Conservation (phyloP, 306 rosid genomes). For the Casuarina equisetifolia region DNA sequence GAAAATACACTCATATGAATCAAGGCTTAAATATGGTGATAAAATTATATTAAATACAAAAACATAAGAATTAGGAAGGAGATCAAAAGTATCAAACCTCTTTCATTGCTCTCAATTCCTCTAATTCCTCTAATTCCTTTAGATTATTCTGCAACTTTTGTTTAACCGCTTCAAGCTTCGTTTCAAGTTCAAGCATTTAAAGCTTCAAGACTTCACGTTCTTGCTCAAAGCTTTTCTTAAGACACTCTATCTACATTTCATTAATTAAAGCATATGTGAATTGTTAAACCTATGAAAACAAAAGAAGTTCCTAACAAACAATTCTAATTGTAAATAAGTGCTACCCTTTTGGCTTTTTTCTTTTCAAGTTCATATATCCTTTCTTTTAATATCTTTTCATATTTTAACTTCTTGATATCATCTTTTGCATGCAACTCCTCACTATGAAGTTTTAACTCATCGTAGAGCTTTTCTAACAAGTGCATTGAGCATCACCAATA, state of each 20-base stretch:
- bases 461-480: slow-evolving; percentile 62
- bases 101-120: slow-evolving; percentile 95
- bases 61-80: not conserved
- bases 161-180: slow-evolving; percentile 49
- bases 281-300: slow-evolving; percentile 16
- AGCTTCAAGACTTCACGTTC: slow-evolving; percentile 58
- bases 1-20: not conserved
- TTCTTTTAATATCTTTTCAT: slow-evolving; percentile 61
- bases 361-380: slow-evolving; percentile 58
- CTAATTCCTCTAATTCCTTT: slow-evolving; percentile 52
- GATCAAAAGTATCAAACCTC: slow-evolving; percentile 54
- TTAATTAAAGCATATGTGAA: slow-evolving; percentile 22
- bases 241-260: slow-evolving; percentile 59
- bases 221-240: slow-evolving; percentile 52
- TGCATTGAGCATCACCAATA: slow-evolving; percentile 24
- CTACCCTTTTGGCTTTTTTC: slow-evolving; percentile 67
- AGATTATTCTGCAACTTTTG: slow-evolving; percentile 66
- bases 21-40: not conserved
- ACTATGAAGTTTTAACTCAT: slow-evolving; percentile 60
- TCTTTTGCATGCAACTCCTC: slow-evolving; percentile 70
- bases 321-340: slow-evolving; percentile 9
- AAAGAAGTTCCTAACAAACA: slow-evolving; percentile 16
- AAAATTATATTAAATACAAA: not conserved
- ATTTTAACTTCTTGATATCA: slow-evolving; percentile 50
- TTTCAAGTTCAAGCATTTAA: slow-evolving; percentile 60